phyloP scores from a whole-genome alignment of 345 rosid species.

The Camelina sativa region DNA sequence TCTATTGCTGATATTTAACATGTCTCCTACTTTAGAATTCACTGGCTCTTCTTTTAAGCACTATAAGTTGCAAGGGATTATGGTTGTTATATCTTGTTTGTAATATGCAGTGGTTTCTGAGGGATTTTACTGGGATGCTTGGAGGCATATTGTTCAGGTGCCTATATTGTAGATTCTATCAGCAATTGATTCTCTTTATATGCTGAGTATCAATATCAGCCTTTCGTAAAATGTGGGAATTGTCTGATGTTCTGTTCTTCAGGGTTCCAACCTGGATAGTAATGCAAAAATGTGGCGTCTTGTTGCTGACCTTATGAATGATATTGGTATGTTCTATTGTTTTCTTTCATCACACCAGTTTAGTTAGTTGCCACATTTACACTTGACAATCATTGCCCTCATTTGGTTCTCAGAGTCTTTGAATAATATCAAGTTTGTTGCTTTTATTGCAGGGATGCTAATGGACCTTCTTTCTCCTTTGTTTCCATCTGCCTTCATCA shows the following conservation, averaged over 20 bases:
- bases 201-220: neutral
- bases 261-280: conserved; percentile 94
- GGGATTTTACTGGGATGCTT: conserved; percentile 96
- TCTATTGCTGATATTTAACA: neutral
- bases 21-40: conserved; percentile 8
- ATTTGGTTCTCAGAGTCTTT: conserved; percentile 21
- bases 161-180: conserved; percentile 20
- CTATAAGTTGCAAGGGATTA: neutral
- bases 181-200: neutral
- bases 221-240: conserved; percentile 4
- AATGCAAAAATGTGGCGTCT: conserved; percentile 97
- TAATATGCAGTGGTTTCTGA: conserved; percentile 81
- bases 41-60: too few relatives aligned
- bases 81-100: conserved; percentile 16
- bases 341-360: conserved; percentile 2
- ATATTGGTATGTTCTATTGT: conserved; percentile 66
- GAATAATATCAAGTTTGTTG: conserved; percentile 28
- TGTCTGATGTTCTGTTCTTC: conserved; percentile 24
- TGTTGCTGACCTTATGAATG: conserved; percentile 96
- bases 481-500: conserved; percentile 86
- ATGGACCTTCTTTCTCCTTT: conserved; percentile 96
- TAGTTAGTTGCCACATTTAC: neutral
- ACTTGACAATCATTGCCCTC: neutral
- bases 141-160: conserved; percentile 95
- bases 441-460: conserved; percentile 81